A percentile compares a stretch with the other conserved stretches of the same genome.
These are phyloP conservation scores for Lactarius trivialis DNA, from an alignment of 768 basidiomycete species.

Conservation along the genomic window DNA sequence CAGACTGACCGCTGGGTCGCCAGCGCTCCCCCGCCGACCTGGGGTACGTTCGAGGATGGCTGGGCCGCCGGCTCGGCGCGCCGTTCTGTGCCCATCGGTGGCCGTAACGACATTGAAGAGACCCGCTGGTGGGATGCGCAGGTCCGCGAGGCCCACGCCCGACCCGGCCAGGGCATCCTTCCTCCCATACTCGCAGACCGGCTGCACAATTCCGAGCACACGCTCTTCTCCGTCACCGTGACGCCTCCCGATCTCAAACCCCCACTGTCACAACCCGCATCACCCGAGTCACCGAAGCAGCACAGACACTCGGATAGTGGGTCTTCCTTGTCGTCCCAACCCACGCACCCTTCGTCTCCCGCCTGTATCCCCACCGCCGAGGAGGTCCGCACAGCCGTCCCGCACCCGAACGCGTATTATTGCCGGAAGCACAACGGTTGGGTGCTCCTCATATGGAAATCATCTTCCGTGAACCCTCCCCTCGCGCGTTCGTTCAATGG, in stretches of 20 bases:
- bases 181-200: constrained; percentile 60
- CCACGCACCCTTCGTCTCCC: constrained; percentile 20
- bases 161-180: constrained; percentile 67
- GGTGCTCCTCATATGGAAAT: constrained; percentile 68
- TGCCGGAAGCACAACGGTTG: constrained; percentile 79
- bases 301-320: constrained; percentile 7
- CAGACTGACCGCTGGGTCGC: constrained; percentile 18
- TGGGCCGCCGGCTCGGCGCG: constrained; percentile 22
- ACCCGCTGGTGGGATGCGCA: constrained; percentile 61
- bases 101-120: constrained; percentile 56
- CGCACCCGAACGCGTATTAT: constrained; percentile 79
- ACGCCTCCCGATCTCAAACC: constrained; percentile 31
- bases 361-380: constrained; percentile 44
- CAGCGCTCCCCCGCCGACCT: constrained; percentile 6
- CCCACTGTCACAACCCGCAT: constrained; percentile 12
- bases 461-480: constrained; percentile 54
- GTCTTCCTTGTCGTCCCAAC: constrained; percentile 12
- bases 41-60: constrained; percentile 7
- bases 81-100: constrained; percentile 46
- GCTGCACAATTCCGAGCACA: constrained; percentile 68
- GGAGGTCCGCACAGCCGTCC: constrained; percentile 62
- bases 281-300: constrained; percentile 6
- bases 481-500: constrained; percentile 48
- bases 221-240: constrained; percentile 55
- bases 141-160: constrained; percentile 37